phyloP scores from a whole-genome alignment of 2,329 filamentous ascomycete genomes.

The Neoarthrinium moseri region DNA sequence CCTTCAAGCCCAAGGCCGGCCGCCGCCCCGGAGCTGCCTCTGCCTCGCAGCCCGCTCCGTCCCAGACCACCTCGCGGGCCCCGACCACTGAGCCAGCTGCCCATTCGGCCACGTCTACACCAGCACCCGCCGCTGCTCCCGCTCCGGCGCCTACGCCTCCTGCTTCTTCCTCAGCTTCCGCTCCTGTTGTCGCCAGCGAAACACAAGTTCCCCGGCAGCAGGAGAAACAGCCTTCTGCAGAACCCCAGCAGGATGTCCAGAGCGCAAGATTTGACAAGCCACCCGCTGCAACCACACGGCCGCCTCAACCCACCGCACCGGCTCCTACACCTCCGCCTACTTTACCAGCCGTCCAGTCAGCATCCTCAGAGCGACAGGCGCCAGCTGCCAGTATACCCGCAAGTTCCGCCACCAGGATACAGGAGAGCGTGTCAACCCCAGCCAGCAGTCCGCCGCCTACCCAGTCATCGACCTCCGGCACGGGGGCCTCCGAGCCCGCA shows the following conservation, averaged over 20 bases:
- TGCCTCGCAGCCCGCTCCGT: conserved; percentile 26
- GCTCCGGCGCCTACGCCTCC: not conserved
- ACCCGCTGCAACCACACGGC: not conserved
- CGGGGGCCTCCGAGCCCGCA: not conserved
- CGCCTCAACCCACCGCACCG: not conserved
- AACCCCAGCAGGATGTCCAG: too few species aligned
- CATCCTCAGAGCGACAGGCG: not conserved
- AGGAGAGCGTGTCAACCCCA: not conserved
- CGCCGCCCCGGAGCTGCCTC: conserved; percentile 37
- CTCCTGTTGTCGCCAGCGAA: conserved; percentile 13
- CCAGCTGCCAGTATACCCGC: not conserved
- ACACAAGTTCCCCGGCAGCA: conserved; percentile 8
- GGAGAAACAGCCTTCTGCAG: not conserved
- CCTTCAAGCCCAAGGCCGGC: conserved; percentile 71
- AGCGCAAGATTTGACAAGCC: conserved; percentile 5
- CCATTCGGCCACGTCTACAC: conserved; percentile 18
- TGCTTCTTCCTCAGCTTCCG: not conserved
- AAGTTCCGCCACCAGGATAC: not conserved
- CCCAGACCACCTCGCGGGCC: conserved; percentile 19
- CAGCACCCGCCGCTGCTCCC: conserved; percentile 14
- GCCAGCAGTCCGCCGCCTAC: not conserved
- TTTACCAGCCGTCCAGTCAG: not conserved
- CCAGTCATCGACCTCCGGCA: not conserved
- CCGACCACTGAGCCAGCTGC: conserved; percentile 19
- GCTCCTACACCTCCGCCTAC: not conserved